Conservation (phyloP, 192 early-diverging fungal species). For the Haplosporangium gracile region DNA sequence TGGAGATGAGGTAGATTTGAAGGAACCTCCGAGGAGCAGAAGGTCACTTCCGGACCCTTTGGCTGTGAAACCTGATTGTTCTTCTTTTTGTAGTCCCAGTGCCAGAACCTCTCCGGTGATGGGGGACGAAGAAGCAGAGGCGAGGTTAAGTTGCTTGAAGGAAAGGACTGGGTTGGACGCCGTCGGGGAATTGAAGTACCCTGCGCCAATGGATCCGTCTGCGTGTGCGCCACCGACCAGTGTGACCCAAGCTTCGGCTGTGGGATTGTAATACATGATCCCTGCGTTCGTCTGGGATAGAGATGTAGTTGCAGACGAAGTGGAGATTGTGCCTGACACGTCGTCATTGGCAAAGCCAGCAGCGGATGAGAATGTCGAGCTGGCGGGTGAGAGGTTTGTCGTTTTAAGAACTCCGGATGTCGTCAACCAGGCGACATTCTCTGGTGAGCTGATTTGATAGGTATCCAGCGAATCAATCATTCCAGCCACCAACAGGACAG, state of each 20-base stretch:
- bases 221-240: conserved; percentile 31
- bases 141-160: conserved; percentile 15
- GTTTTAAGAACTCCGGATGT: conserved; percentile 26
- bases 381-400: conserved; percentile 19
- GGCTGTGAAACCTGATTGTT: conserved; percentile 10
- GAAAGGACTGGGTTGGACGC: background rate
- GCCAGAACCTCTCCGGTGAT: conserved; percentile 35
- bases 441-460: conserved; percentile 20
- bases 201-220: conserved; percentile 28
- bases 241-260: conserved; percentile 28
- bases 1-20: conserved; percentile 7
- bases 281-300: conserved; percentile 28
- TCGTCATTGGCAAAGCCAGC: background rate
- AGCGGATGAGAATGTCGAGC: background rate
- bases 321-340: background rate
- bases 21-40: conserved; percentile 27
- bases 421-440: conserved; percentile 42
- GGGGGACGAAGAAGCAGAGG: background rate
- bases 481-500: conserved; percentile 34
- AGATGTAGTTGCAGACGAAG: background rate
- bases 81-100: conserved; percentile 32
- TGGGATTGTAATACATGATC: conserved; percentile 30
- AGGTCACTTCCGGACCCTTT: conserved; percentile 15
- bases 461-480: conserved; percentile 39
- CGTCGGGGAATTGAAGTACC: conserved; percentile 24